phyloP scores from a whole-genome alignment of 768 basidiomycete genomes.

The Crucibulum laeve region DNA sequence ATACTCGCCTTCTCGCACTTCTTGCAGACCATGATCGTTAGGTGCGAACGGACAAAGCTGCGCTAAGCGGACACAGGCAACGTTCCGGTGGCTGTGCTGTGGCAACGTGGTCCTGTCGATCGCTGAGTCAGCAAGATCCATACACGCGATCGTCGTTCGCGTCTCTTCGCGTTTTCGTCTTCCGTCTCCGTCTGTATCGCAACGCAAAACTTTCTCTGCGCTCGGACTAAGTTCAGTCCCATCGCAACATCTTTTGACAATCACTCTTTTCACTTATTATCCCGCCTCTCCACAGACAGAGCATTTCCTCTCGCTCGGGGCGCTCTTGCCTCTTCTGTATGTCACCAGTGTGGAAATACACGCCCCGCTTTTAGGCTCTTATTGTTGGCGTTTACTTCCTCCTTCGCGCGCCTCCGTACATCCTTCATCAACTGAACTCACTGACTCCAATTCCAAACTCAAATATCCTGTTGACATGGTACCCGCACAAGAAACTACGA shows the following conservation, averaged over 20 bases:
- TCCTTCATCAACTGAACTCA: conserved; percentile 33
- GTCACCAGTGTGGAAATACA: conserved; percentile 30
- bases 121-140: conserved; percentile 30
- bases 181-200: background rate
- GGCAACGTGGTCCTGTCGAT: conserved; percentile 16
- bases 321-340: conserved; percentile 29
- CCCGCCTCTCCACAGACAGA: conserved; percentile 16
- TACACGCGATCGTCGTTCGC: conserved; percentile 15
- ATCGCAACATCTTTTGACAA: conserved; percentile 33
- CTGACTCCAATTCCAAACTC: conserved; percentile 29
- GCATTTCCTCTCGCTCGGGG: conserved; percentile 28
- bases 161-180: conserved; percentile 4
- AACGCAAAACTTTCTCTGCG: background rate
- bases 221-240: conserved; percentile 10
- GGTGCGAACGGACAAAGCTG: too few species aligned
- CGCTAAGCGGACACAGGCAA: background rate
- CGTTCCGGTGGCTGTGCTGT: conserved; percentile 7
- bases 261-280: conserved; percentile 30
- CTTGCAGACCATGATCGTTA: conserved; percentile 72
- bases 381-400: conserved; percentile 42
- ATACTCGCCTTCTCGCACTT: conserved; percentile 73
- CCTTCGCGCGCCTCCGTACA: conserved; percentile 25
- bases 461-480: conserved; percentile 57
- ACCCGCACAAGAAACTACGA: conserved; percentile 36
- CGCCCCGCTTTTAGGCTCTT: conserved; percentile 41